Conservation (phyloP, 805 yeast species). For the Candida schatavii region DNA sequence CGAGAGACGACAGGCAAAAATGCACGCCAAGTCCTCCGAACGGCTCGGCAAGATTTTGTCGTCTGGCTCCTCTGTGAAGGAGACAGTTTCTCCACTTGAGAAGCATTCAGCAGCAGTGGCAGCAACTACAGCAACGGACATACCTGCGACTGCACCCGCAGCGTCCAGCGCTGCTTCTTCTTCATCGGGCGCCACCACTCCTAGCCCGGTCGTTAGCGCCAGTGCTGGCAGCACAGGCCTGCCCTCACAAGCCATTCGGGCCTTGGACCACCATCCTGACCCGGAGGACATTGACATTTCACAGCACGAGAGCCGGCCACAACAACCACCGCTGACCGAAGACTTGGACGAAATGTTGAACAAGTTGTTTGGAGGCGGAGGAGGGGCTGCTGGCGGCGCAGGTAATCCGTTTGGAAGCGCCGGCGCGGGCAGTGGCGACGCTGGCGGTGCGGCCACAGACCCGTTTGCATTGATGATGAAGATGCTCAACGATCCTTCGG, state of each 20-base stretch:
- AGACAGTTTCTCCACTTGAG: conserved; percentile 35
- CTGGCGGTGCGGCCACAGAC: conserved; percentile 14
- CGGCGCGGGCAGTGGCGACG: no score
- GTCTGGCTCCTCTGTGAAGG: conserved; percentile 38
- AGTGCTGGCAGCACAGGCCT: conserved; percentile 1
- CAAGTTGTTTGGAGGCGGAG: conserved; percentile 25
- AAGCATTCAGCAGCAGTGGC: no score
- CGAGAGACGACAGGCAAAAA: conserved; percentile 65
- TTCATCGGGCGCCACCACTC: conserved; percentile 1
- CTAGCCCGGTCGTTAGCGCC: not conserved
- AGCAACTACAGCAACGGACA: conserved; percentile 3
- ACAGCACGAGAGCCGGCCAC: not conserved
- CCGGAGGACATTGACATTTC: conserved; percentile 40
- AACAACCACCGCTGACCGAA: conserved; percentile 2
- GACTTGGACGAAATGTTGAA: conserved; percentile 36
- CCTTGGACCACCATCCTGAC: conserved; percentile 23
- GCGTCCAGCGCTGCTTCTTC: not conserved
- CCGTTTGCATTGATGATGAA: conserved; percentile 36
- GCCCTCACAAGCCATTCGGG: conserved; percentile 4
- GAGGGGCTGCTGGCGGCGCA: conserved; percentile 4
- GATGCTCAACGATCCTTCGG: conserved; percentile 14
- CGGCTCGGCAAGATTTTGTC: conserved; percentile 47
- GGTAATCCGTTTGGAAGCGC: not conserved
- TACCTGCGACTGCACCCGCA: not conserved
- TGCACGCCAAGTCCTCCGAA: conserved; percentile 52